These are phyloP conservation scores for Bruguiera gymnorhiza DNA, from an alignment of 345 rosid genomes.

Conservation along the genomic window DNA sequence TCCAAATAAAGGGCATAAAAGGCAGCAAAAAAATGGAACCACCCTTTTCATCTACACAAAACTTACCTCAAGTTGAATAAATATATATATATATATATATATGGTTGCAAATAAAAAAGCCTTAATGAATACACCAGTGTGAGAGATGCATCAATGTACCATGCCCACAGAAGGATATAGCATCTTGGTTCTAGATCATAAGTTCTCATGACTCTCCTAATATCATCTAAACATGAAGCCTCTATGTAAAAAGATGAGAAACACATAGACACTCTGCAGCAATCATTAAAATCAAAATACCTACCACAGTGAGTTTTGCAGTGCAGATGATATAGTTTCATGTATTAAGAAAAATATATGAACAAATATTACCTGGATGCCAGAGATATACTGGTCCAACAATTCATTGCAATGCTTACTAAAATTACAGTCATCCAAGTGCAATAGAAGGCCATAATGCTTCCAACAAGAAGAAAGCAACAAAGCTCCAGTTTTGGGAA, in stretches of 20 bases:
- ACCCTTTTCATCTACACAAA: too few species aligned
- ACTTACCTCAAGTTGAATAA: too few species aligned
- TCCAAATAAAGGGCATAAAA: too few species aligned
- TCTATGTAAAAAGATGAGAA: too few species aligned
- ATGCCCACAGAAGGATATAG: neutral
- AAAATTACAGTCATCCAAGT: conserved; percentile 68
- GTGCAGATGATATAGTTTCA: too few species aligned
- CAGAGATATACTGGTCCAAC: conserved; percentile 70
- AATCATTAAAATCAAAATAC: too few species aligned
- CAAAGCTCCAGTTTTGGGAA: conserved; percentile 37
- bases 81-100: too few species aligned
- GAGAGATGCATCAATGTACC: neutral
- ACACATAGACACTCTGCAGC: too few species aligned
- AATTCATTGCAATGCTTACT: conserved; percentile 52
- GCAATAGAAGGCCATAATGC: conserved; percentile 63
- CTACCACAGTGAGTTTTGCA: too few species aligned
- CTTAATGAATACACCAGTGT: neutral
- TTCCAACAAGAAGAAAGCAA: conserved; percentile 90
- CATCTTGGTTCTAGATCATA: neutral
- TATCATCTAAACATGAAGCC: neutral
- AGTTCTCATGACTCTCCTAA: neutral
- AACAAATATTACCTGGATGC: conserved; percentile 61
- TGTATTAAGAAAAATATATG: neutral
- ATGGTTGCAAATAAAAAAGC: neutral
- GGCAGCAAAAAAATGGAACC: too few species aligned